Evolutionary conservation across 148 eudicot species (phyloP).

Genomic region (Camellia sinensis): DNA sequence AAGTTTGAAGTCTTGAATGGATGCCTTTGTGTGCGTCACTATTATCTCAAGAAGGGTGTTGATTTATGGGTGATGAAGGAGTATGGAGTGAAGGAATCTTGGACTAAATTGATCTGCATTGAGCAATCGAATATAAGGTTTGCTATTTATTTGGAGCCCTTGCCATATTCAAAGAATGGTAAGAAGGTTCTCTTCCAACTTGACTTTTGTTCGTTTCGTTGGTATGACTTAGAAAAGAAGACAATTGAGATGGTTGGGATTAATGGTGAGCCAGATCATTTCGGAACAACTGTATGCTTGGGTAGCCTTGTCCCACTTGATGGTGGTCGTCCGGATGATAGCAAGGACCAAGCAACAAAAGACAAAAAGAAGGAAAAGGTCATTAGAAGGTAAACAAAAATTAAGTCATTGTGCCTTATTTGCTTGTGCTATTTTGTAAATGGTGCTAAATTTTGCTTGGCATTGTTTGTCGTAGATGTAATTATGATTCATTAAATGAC

Average conservation of each 20-base stretch:
- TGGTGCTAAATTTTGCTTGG: neutral
- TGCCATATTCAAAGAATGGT: conserved; percentile 27
- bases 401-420: neutral
- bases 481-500: too few species aligned
- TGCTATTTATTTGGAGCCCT: conserved; percentile 18
- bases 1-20: conserved; percentile 21
- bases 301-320: conserved; percentile 33
- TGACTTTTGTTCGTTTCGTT: conserved; percentile 8
- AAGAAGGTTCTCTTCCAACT: conserved; percentile 23
- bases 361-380: neutral
- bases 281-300: conserved; percentile 3
- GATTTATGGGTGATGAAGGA: conserved; percentile 46
- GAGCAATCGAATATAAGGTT: neutral
- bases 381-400: neutral
- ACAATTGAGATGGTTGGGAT: neutral
- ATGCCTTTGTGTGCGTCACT: conserved; percentile 11
- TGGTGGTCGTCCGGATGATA: neutral
- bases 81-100: conserved; percentile 38
- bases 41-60: neutral
- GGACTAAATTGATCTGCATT: conserved; percentile 32
- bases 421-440: neutral
- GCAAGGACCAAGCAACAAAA: neutral
- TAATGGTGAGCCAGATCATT: neutral
- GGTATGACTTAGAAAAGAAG: conserved; percentile 26
- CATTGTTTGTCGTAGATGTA: too few species aligned